Evolutionary conservation across 129 eudicot species (phyloP).

Genomic region (Kitagawia praeruptora): DNA sequence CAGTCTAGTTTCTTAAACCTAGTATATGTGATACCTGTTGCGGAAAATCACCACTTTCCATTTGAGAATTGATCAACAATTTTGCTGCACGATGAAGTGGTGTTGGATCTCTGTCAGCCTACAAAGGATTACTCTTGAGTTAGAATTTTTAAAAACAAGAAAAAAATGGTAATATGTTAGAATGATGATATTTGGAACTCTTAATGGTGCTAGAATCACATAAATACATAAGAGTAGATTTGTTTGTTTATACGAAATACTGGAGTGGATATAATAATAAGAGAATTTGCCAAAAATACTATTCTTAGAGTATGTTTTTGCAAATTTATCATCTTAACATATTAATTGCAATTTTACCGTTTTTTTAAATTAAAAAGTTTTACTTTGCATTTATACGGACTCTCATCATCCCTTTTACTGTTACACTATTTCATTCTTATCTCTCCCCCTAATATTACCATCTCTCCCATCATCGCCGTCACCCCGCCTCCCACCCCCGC

Average conservation of each 20-base stretch:
- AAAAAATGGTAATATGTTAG: not conserved
- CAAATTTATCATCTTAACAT: too few relatives aligned
- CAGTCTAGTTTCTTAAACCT: constrained; percentile 14
- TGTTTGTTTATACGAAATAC: not conserved
- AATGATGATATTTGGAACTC: not conserved
- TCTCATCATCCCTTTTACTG: too few relatives aligned
- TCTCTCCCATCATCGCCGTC: too few relatives aligned
- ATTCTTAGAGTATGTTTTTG: too few relatives aligned
- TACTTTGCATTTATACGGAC: too few relatives aligned
- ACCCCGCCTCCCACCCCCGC: too few relatives aligned
- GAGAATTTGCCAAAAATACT: too few relatives aligned
- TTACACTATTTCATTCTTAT: too few relatives aligned
- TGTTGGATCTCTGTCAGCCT: constrained; percentile 41
- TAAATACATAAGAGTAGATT: not conserved
- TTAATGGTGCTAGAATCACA: not conserved
- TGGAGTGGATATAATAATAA: not conserved
- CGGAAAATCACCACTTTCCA: constrained; percentile 50
- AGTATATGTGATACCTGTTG: constrained; percentile 38
- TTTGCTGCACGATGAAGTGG: constrained; percentile 44
- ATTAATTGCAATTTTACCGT: too few relatives aligned
- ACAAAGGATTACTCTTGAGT: not conserved
- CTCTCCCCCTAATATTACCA: too few relatives aligned
- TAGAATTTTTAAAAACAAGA: not conserved
- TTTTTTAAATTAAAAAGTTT: too few relatives aligned
- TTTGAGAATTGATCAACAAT: constrained; percentile 44